Percentiles rank a stretch among this genome's conserved stretches.
phyloP scores from a whole-genome alignment of 2,329 filamentous ascomycete genomes.

The Colletotrichum neosansevieriae region DNA sequence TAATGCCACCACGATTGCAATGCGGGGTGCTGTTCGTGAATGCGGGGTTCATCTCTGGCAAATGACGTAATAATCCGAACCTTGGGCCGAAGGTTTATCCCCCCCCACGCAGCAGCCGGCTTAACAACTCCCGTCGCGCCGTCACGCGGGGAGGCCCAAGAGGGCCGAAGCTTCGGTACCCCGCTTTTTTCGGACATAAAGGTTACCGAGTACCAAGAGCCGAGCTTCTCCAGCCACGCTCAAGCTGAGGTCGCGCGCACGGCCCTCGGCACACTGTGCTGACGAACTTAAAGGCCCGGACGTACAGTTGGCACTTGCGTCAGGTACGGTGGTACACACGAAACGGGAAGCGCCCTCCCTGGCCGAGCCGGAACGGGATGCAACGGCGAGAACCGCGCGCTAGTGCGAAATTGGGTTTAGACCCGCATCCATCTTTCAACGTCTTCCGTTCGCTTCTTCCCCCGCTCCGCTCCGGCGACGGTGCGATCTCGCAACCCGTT shows the following conservation, averaged over 20 bases:
- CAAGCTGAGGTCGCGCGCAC: neutral
- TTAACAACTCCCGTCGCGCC: too few species aligned
- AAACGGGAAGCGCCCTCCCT: slow-evolving; percentile 5
- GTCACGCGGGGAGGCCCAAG: too few species aligned
- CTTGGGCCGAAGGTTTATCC: too few species aligned
- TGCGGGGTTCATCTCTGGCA: slow-evolving; percentile 23
- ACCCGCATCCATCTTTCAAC: slow-evolving; percentile 29
- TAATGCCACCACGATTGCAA: neutral
- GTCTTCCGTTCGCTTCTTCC: slow-evolving; percentile 25
- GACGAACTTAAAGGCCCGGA: neutral
- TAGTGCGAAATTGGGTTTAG: slow-evolving; percentile 25
- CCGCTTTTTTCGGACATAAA: too few species aligned
- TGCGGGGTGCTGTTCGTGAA: slow-evolving; percentile 8
- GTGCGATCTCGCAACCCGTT: neutral
- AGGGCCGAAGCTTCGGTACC: too few species aligned
- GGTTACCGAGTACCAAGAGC: too few species aligned
- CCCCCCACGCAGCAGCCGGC: too few species aligned
- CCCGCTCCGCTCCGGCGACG: slow-evolving; percentile 24
- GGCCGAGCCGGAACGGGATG: slow-evolving; percentile 39
- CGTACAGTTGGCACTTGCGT: too few species aligned
- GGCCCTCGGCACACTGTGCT: neutral
- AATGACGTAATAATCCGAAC: slow-evolving; percentile 33
- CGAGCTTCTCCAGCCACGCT: neutral
- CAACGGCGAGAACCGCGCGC: slow-evolving; percentile 41
- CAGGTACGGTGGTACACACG: neutral